phyloP scores from a whole-genome alignment of 371 early-diverging fungal genomes.

The Dinochytrium kinnereticum region DNA sequence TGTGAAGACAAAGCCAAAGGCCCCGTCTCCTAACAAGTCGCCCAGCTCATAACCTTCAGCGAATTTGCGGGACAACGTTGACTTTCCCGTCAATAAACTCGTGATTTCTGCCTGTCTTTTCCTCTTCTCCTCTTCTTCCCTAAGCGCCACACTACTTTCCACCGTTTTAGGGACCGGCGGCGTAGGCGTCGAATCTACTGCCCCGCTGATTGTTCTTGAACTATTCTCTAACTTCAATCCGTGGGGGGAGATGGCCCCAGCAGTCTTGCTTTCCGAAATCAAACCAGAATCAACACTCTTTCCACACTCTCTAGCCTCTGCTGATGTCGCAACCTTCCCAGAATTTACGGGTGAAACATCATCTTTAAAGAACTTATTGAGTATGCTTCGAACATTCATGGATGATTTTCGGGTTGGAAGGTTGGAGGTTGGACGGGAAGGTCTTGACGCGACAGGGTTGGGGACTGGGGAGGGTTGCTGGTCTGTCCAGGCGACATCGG shows the following conservation, averaged over 20 bases:
- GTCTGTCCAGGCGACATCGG: too few species aligned
- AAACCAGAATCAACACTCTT: not conserved
- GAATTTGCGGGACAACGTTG: conserved; percentile 8
- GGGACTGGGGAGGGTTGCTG: not conserved
- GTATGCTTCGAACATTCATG: not conserved
- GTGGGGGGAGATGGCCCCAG: too few species aligned
- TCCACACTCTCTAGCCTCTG: not conserved
- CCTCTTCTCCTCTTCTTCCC: conserved; percentile 18
- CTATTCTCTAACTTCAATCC: not conserved
- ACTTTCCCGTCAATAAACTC: conserved; percentile 35
- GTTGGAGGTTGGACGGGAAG: not conserved
- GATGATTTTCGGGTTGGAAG: not conserved
- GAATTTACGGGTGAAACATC: too few species aligned
- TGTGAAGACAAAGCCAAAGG: conserved; percentile 54
- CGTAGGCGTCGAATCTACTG: not conserved
- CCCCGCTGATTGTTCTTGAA: not conserved
- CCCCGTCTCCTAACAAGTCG: conserved; percentile 53
- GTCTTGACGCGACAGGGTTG: not conserved
- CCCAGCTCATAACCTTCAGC: conserved; percentile 32
- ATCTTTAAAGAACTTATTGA: not conserved
- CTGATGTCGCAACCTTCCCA: too few species aligned
- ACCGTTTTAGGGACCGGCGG: not conserved
- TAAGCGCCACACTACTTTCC: not conserved
- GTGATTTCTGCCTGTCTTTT: conserved; percentile 27
- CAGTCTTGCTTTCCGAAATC: too few species aligned